These are phyloP conservation scores for Trichophyton schoenleinii DNA, from an alignment of 2,329 filamentous ascomycete species.

Conservation along the genomic window DNA sequence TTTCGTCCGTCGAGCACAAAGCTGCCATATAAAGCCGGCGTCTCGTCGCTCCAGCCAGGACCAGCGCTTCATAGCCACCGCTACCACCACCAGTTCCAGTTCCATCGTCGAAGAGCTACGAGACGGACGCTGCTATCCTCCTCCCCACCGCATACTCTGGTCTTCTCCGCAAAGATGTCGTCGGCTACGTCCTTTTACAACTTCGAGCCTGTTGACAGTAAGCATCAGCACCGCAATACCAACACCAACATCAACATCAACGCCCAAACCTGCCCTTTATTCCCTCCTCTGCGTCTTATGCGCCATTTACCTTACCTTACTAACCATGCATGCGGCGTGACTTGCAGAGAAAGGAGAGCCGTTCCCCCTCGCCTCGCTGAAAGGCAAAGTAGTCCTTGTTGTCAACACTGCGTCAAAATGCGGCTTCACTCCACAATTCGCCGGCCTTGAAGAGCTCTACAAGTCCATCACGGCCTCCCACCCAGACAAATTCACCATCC, in stretches of 20 bases:
- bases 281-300: neutral
- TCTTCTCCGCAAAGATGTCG: conserved; percentile 9
- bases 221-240: conserved; percentile 16
- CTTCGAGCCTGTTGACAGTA: conserved; percentile 47
- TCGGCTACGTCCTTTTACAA: conserved; percentile 39
- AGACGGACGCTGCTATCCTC: neutral
- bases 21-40: neutral
- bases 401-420: conserved; percentile 99
- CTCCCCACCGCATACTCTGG: neutral
- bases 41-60: neutral
- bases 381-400: conserved; percentile 86
- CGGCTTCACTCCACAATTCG: conserved; percentile 94
- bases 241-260: too few relatives aligned
- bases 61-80: neutral
- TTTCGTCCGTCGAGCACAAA: neutral
- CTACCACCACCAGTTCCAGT: neutral
- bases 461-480: conserved; percentile 58
- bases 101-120: neutral
- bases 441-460: conserved; percentile 81
- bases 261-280: too few relatives aligned
- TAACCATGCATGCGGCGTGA: conserved; percentile 5
- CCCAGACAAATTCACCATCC: conserved; percentile 66
- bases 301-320: conserved; percentile 7
- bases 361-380: conserved; percentile 57
- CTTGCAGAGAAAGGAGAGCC: conserved; percentile 57